Conservation (phyloP, 2,329 filamentous ascomycete genomes). For the Aspergillus fumigatus region DNA sequence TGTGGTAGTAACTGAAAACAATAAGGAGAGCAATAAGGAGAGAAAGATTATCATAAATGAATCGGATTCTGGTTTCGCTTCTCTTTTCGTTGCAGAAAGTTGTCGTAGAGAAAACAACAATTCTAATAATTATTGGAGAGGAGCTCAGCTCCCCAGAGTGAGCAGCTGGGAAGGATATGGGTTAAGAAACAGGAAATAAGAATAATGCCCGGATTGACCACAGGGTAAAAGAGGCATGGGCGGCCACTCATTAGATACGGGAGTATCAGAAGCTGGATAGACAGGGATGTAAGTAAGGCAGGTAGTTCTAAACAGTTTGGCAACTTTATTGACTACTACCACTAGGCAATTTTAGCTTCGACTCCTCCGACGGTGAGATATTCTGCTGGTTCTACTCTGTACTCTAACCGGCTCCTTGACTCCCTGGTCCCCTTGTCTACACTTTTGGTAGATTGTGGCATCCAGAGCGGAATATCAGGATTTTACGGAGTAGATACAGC, state of each 20-base stretch:
- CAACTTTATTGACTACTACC: background rate
- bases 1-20: background rate
- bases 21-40: slow-evolving; percentile 8
- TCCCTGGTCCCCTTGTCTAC: background rate
- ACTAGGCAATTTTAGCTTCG: background rate
- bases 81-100: slow-evolving; percentile 4
- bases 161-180: background rate
- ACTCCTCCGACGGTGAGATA: slow-evolving; percentile 7
- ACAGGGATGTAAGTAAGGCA: background rate
- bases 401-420: slow-evolving; percentile 7
- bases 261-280: background rate
- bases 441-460: background rate
- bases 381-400: slow-evolving; percentile 9
- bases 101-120: background rate
- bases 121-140: background rate
- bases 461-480: background rate
- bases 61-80: slow-evolving; percentile 4
- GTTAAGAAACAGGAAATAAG: background rate
- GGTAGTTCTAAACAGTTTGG: background rate
- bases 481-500: background rate
- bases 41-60: slow-evolving; percentile 12
- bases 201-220: background rate
- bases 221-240: background rate
- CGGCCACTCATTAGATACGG: no score
- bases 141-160: background rate